Evolutionary conservation across 768 basidiomycete species (phyloP).

Genomic region (Kondoa malvinella): DNA sequence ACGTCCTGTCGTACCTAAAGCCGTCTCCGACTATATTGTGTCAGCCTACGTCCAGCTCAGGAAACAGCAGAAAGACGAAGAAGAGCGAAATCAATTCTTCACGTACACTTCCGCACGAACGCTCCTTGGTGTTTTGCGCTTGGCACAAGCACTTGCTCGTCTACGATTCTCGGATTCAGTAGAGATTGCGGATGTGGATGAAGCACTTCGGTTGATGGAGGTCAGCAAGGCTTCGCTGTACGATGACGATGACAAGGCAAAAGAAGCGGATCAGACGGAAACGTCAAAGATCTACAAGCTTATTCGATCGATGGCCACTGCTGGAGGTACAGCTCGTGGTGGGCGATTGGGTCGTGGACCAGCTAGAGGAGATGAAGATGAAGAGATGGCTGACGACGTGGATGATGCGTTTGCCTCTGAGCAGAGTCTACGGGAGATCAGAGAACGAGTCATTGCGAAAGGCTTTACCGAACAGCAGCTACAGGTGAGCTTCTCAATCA

Average conservation of each 20-base stretch:
- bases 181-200: constrained; percentile 75
- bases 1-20: constrained; percentile 73
- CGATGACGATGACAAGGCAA: constrained; percentile 55
- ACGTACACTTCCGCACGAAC: constrained; percentile 93
- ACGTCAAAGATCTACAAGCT: constrained; percentile 74
- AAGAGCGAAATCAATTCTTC: constrained; percentile 69
- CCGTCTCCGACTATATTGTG: constrained; percentile 81
- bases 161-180: constrained; percentile 69
- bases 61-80: constrained; percentile 79
- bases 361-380: constrained; percentile 37
- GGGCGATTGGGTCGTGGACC: constrained; percentile 27
- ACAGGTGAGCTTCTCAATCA: constrained; percentile 27
- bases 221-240: constrained; percentile 80
- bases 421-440: constrained; percentile 68
- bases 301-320: constrained; percentile 62
- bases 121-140: constrained; percentile 77
- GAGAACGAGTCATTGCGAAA: constrained; percentile 62
- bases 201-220: constrained; percentile 91
- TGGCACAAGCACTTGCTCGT: constrained; percentile 85
- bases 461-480: constrained; percentile 86
- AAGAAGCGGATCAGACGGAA: constrained; percentile 57
- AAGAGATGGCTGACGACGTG: constrained; percentile 52
- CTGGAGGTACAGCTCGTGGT: constrained; percentile 21
- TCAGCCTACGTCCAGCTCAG: constrained; percentile 90
- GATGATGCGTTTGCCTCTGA: constrained; percentile 46